A percentile compares a stretch with the other conserved stretches of the same genome.
These are phyloP conservation scores for Tolypocladium album DNA, from an alignment of 2,329 filamentous ascomycete species.

Conservation along the genomic window DNA sequence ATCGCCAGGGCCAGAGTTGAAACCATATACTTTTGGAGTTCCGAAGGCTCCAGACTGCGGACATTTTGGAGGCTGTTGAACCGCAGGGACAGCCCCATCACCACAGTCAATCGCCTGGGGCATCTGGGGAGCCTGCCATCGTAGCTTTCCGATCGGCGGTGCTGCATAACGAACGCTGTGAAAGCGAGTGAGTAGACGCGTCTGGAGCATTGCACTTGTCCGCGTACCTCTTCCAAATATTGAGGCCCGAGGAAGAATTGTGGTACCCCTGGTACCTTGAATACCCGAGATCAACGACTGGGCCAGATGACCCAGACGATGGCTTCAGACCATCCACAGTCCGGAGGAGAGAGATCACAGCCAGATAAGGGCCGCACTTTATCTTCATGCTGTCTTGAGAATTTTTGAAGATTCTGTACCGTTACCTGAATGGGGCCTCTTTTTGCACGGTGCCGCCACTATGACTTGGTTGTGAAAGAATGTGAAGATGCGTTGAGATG, in stretches of 20 bases:
- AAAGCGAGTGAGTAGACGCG: slow-evolving; percentile 1
- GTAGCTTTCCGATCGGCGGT: slow-evolving; percentile 28
- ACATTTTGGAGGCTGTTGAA: slow-evolving; percentile 16
- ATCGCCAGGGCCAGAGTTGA: slow-evolving; percentile 14
- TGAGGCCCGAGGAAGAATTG: slow-evolving; percentile 25
- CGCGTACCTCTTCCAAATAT: slow-evolving; percentile 34
- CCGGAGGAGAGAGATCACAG: background rate
- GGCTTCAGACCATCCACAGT: background rate
- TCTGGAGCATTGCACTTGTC: background rate
- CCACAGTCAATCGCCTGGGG: background rate
- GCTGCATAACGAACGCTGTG: slow-evolving; percentile 32
- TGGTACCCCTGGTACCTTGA: slow-evolving; percentile 30
- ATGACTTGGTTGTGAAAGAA: no score
- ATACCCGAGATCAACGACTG: slow-evolving; percentile 32
- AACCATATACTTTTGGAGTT: slow-evolving; percentile 11
- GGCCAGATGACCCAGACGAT: background rate
- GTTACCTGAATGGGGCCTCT: background rate
- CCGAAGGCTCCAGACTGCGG: slow-evolving; percentile 19
- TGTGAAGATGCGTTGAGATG: background rate
- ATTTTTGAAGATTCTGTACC: background rate
- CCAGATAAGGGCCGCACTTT: background rate
- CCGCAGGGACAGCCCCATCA: slow-evolving; percentile 9
- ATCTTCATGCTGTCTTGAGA: background rate
- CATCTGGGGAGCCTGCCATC: slow-evolving; percentile 28
- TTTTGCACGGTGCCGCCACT: no score